Evolutionary conservation across 495 filamentous ascomycete species (phyloP).

Genomic region (Evansstolkia leycettana): DNA sequence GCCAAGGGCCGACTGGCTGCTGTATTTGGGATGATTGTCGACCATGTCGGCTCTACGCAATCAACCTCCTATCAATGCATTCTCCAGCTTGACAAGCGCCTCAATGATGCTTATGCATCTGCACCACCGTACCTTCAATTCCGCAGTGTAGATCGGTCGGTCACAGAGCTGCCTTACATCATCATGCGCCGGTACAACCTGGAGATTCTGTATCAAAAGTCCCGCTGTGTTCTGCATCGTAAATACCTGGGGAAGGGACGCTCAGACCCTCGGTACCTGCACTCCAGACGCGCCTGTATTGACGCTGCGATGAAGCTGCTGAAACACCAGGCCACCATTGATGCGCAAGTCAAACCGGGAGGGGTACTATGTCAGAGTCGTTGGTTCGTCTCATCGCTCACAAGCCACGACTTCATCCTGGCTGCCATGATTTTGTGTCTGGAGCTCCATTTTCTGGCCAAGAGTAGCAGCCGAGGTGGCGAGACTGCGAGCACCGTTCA

Average conservation of each 20-base stretch:
- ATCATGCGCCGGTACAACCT: conserved; percentile 29
- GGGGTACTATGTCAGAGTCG: conserved; percentile 17
- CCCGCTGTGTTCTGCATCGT: conserved; percentile 30
- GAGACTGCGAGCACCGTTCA: no score
- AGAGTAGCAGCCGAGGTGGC: no score
- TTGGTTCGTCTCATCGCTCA: conserved; percentile 20
- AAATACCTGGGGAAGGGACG: conserved; percentile 21
- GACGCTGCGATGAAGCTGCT: conserved; percentile 26
- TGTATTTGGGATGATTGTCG: conserved; percentile 31
- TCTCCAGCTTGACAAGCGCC: conserved; percentile 21
- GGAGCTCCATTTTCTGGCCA: no score
- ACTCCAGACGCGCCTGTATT: conserved; percentile 25
- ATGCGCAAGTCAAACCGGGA: conserved; percentile 18
- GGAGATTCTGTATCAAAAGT: conserved; percentile 27
- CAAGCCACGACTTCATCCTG: conserved; percentile 23
- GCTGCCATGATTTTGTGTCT: conserved; percentile 26
- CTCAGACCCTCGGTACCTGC: conserved; percentile 15
- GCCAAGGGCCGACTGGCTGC: conserved; percentile 23
- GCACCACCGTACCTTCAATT: conserved; percentile 20
- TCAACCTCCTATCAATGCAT: conserved; percentile 22
- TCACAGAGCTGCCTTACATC: conserved; percentile 23
- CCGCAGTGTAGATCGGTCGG: conserved; percentile 22
- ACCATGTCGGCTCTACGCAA: conserved; percentile 23
- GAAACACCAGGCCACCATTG: conserved; percentile 8
- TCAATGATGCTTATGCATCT: conserved; percentile 19